Base-by-base conservation (phyloP, 257 asterid species). In the Anisodus acutangulus region DNA sequence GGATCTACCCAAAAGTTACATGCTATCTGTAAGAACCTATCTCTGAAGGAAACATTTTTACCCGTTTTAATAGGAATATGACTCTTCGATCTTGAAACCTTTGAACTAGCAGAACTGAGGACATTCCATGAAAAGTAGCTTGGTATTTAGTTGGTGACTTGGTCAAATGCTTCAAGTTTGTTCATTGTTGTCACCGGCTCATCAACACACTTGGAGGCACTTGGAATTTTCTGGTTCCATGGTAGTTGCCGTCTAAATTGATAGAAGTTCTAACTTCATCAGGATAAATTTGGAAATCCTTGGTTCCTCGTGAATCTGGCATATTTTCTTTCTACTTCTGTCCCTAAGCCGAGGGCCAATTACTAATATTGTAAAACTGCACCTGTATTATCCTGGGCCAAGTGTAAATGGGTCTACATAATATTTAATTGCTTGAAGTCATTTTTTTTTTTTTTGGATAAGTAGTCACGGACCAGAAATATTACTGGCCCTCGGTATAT, bases 311-410 rank as follows among this genome's bases (percentile, higher is more conserved):
- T 66, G 72, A 66, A 31, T 31, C 72, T 66, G 72, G 2, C n/a
- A 8, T 70, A 41, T 41, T 70, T 70, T 41, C 31, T 45, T 70
- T 41, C 37, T 41, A 11, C 31, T 43, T 70, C 79, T 43, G 55
- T 4, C 26, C 11, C 79, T 70, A 70, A 70, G 55, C 55, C 8
- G 55, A 16, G 55, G 55, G 53, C 13, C 78, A 39, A 39, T 39
- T 68, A 43, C 79, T 43, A 70, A 9, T 41, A 41, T 35, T 70
- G 79, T 70, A 41, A 70, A 43, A 22, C 5, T 69, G 55, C 78
- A 16, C 35, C 35, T 70, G 55, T 70, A 70, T 70, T 70, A 16
- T 70, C 55, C 47, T 19, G 55, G 55, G 80, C 26, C 80, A 45
- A 71, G 57, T 71, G 79, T 17, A 45, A 71, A n/a, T 72, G 47